Evolutionary conservation across 768 basidiomycete genomes (phyloP).

Genomic region (Xerocomellus chrysenteron): DNA sequence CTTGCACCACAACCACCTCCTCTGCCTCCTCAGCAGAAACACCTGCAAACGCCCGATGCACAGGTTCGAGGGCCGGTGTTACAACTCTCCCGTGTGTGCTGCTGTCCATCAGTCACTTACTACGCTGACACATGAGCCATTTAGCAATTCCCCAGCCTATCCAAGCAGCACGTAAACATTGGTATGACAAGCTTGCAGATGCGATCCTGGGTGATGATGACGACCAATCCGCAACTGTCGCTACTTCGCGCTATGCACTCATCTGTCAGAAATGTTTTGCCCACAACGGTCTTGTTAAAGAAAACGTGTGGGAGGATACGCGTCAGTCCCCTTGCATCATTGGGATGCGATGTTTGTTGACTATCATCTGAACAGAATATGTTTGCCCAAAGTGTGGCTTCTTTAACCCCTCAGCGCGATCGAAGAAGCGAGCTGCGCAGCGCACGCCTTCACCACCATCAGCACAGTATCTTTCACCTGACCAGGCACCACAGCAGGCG

Average conservation of each 20-base stretch:
- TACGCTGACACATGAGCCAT: slow-evolving; percentile 8
- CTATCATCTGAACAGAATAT: slow-evolving; percentile 56
- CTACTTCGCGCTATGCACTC: slow-evolving; percentile 67
- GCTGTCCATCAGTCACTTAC: not conserved
- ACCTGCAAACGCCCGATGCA: slow-evolving; percentile 22
- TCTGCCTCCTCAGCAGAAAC: slow-evolving; percentile 11
- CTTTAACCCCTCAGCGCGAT: slow-evolving; percentile 60
- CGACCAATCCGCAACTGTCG: slow-evolving; percentile 34
- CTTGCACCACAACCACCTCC: slow-evolving; percentile 29
- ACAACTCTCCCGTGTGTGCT: slow-evolving; percentile 41
- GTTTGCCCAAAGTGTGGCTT: slow-evolving; percentile 82
- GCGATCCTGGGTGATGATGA: slow-evolving; percentile 83
- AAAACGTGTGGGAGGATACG: slow-evolving; percentile 75
- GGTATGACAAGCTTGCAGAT: slow-evolving; percentile 89
- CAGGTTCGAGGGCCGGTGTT: slow-evolving; percentile 27
- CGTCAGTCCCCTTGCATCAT: slow-evolving; percentile 51
- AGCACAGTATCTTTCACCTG: slow-evolving; percentile 7
- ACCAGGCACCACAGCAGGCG: slow-evolving; percentile 4
- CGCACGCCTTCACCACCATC: slow-evolving; percentile 31
- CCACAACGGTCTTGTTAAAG: slow-evolving; percentile 87
- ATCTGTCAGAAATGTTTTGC: slow-evolving; percentile 86
- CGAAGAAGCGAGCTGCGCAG: slow-evolving; percentile 27
- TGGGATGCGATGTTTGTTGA: not conserved
- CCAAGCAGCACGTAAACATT: slow-evolving; percentile 63
- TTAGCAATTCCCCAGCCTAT: slow-evolving; percentile 40